These are phyloP conservation scores for Schwanniomyces polymorphus DNA, from an alignment of 805 yeast genomes.

Conservation along the genomic window DNA sequence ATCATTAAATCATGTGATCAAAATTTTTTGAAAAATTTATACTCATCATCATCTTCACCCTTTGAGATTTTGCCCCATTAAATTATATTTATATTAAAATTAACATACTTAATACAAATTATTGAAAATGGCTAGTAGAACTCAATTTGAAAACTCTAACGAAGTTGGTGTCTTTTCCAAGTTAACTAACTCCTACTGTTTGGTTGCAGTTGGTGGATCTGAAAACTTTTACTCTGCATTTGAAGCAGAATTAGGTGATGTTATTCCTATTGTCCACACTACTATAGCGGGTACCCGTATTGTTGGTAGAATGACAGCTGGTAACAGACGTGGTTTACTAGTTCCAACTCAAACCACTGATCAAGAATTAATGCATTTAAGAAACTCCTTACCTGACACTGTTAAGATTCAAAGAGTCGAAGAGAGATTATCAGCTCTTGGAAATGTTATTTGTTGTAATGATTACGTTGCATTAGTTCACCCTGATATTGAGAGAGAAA, in stretches of 20 bases:
- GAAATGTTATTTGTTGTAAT: constrained; percentile 97
- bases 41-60: constrained; percentile 1
- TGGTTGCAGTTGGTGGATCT: constrained; percentile 97
- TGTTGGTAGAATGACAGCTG: constrained; percentile 97
- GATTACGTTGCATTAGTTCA: constrained; percentile 98
- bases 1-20: constrained; percentile 3
- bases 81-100: not conserved
- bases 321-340: constrained; percentile 93
- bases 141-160: constrained; percentile 50
- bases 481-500: constrained; percentile 98
- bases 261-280: constrained; percentile 93
- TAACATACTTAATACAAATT: not conserved
- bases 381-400: constrained; percentile 93
- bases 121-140: constrained; percentile 43
- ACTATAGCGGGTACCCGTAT: constrained; percentile 98
- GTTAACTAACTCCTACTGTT: constrained; percentile 92
- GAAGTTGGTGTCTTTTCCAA: constrained; percentile 91
- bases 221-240: constrained; percentile 83
- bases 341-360: constrained; percentile 98
- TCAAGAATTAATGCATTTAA: constrained; percentile 94
- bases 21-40: constrained; percentile 1
- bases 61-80: not conserved
- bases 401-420: constrained; percentile 97
- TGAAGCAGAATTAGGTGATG: constrained; percentile 96
- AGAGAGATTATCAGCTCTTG: constrained; percentile 94